phyloP scores from a whole-genome alignment of 495 filamentous ascomycete genomes.

The Extremus antarcticus region DNA sequence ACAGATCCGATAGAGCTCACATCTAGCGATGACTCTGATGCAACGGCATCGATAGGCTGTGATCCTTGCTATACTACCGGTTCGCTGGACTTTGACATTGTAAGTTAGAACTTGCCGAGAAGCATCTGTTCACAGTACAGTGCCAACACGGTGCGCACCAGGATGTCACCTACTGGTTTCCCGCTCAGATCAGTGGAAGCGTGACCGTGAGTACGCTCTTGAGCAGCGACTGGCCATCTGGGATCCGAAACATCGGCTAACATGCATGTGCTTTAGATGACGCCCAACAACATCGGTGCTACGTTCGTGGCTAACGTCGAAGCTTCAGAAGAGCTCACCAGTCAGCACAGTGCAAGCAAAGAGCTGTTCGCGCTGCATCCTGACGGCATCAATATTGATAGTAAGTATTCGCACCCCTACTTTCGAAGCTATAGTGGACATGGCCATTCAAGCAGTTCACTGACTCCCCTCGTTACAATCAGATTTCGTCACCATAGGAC shows the following conservation, averaged over 20 bases:
- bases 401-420: no score
- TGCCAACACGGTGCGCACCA: no score
- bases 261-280: not conserved
- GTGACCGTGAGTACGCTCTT: not conserved
- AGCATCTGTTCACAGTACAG: no score
- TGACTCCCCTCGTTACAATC: no score
- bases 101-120: no score
- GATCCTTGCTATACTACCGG: not conserved
- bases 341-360: not conserved
- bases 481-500: not conserved
- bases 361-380: not conserved
- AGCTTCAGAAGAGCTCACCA: not conserved
- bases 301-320: not conserved
- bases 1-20: not conserved
- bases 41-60: not conserved
- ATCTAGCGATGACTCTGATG: not conserved
- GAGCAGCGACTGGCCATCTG: not conserved
- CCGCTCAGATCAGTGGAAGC: not conserved
- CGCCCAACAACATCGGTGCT: not conserved
- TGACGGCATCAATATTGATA: not conserved
- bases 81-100: not conserved
- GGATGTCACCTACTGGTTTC: not conserved
- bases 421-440: no score
- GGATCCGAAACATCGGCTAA: not conserved
- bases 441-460: no score